phyloP scores from a whole-genome alignment of 2,329 filamentous ascomycete genomes.

The Metarhizium humberi region DNA sequence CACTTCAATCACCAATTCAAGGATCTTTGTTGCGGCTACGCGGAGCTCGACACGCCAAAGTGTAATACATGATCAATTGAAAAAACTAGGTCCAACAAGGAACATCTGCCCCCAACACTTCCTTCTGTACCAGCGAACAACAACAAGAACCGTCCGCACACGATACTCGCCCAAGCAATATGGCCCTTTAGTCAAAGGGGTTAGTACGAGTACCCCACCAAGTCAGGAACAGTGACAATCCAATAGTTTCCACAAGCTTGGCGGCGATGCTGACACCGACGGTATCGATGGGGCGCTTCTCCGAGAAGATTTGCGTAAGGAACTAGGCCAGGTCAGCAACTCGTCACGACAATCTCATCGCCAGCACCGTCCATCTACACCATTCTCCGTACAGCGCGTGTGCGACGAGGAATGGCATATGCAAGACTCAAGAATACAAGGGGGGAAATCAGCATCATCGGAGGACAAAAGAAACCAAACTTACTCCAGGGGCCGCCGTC shows the following conservation, averaged over 20 bases:
- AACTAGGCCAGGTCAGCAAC: conserved; percentile 43
- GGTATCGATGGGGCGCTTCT: conserved; percentile 87
- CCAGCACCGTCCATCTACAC: no score
- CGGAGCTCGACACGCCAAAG: no score
- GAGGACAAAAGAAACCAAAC: conserved; percentile 14
- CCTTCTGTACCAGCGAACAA: not conserved
- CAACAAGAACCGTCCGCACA: not conserved
- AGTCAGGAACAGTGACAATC: conserved; percentile 83
- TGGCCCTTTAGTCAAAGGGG: conserved; percentile 61
- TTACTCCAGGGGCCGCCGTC: conserved; percentile 75
- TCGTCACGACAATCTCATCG: not conserved
- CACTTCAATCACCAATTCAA: no score
- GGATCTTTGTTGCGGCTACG: no score
- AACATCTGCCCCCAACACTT: not conserved
- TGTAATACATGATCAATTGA: no score
- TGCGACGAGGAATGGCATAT: conserved; percentile 2
- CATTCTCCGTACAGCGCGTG: no score
- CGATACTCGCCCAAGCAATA: not conserved
- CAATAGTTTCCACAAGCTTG: conserved; percentile 87
- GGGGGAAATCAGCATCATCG: not conserved
- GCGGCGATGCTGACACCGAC: conserved; percentile 76
- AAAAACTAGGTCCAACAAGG: no score
- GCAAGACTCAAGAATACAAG: conserved; percentile 2
- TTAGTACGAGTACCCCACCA: conserved; percentile 97
- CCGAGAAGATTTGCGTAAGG: conserved; percentile 75